These are phyloP conservation scores for Anthracocystis walkeri DNA, from an alignment of 1,284 basidiomycete genomes.

Conservation along the genomic window DNA sequence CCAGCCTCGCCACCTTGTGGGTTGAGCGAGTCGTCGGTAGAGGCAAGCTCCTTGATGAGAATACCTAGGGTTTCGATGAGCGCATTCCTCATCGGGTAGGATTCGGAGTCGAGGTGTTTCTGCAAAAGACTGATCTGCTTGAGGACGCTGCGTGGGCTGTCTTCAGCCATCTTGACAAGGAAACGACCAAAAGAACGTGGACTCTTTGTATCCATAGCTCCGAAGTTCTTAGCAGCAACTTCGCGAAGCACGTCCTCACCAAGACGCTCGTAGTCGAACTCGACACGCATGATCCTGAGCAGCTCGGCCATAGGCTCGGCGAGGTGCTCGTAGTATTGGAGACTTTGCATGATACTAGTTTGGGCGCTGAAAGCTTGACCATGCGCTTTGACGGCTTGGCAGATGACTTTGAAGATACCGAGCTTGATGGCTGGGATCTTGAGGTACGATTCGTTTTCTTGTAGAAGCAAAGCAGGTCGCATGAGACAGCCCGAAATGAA, in stretches of 20 bases:
- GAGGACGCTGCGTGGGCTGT: slow-evolving; percentile 84
- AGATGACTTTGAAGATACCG: slow-evolving; percentile 88
- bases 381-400: slow-evolving; percentile 90
- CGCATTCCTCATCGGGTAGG: slow-evolving; percentile 88
- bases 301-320: slow-evolving; percentile 94
- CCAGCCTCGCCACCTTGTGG: slow-evolving; percentile 20
- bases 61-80: slow-evolving; percentile 68
- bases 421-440: slow-evolving; percentile 80
- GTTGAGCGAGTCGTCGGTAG: slow-evolving; percentile 58
- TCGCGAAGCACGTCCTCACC: slow-evolving; percentile 90
- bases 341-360: slow-evolving; percentile 87
- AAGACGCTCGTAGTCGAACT: slow-evolving; percentile 89
- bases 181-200: slow-evolving; percentile 88
- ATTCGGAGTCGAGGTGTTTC: slow-evolving; percentile 91
- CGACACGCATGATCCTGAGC: slow-evolving; percentile 81
- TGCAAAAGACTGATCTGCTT: slow-evolving; percentile 90
- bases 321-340: slow-evolving; percentile 95
- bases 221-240: slow-evolving; percentile 82
- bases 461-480: slow-evolving; percentile 83
- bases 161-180: slow-evolving; percentile 83
- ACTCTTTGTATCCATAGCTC: slow-evolving; percentile 84
- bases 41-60: slow-evolving; percentile 70
- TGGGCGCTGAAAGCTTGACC: slow-evolving; percentile 79
- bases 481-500: slow-evolving; percentile 66
- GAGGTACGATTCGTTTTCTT: slow-evolving; percentile 88